phyloP scores from a whole-genome alignment of 768 basidiomycete genomes.

The Nidula microcarpa region DNA sequence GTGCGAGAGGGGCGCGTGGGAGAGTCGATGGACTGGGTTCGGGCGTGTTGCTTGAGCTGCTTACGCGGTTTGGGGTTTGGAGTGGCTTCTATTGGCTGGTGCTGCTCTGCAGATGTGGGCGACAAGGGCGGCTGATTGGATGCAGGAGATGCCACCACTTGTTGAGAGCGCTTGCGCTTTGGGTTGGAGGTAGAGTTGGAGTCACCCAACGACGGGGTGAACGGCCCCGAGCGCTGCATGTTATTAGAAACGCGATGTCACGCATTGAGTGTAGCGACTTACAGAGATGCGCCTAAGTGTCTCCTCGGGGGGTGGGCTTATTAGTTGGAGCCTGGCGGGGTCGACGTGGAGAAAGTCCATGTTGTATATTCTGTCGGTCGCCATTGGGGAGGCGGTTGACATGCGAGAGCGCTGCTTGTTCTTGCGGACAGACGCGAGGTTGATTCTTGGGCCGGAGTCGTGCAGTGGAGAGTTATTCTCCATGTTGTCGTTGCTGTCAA shows the following conservation, averaged over 20 bases:
- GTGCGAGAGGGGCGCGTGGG: slow-evolving; percentile 20
- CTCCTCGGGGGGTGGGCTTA: slow-evolving; percentile 68
- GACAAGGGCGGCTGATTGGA: background rate
- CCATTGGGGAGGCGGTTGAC: slow-evolving; percentile 9
- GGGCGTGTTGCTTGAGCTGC: slow-evolving; percentile 20
- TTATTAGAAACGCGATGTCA: slow-evolving; percentile 2
- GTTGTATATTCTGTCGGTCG: slow-evolving; percentile 14
- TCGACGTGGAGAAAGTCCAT: slow-evolving; percentile 6
- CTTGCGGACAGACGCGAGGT: background rate
- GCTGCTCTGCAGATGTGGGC: slow-evolving; percentile 6
- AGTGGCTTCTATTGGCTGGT: slow-evolving; percentile 35
- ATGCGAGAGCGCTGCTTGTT: background rate
- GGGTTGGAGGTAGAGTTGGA: slow-evolving; percentile 11
- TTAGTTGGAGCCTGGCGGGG: slow-evolving; percentile 28
- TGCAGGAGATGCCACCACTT: background rate
- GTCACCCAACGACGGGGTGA: slow-evolving; percentile 16
- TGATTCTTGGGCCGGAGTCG: background rate
- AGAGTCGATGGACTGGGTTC: slow-evolving; percentile 13
- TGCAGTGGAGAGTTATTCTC: slow-evolving; percentile 1
- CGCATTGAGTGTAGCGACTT: slow-evolving; percentile 4
- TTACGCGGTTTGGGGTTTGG: slow-evolving; percentile 67
- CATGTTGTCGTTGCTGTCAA: background rate
- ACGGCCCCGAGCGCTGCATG: slow-evolving; percentile 10
- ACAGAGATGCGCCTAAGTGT: slow-evolving; percentile 27
- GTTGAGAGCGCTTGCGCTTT: slow-evolving; percentile 35